Evolutionary conservation across 2,329 filamentous ascomycete genomes (phyloP).

Genomic region (Pseudomassariella vexata): DNA sequence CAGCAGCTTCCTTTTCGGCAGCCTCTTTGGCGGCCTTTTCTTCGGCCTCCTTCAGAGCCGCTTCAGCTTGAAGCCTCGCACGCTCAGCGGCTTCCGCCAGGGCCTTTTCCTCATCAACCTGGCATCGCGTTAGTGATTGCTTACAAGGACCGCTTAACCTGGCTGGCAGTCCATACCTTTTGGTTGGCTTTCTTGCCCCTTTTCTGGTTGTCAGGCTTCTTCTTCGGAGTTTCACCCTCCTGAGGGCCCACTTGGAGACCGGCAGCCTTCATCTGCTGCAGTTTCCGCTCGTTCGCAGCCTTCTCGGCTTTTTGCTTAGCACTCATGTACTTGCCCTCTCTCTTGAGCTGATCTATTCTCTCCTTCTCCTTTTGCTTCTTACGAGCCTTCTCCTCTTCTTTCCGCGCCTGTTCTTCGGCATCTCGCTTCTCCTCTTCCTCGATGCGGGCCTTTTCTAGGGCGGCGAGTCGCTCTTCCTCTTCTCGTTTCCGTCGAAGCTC

Average conservation of each 20-base stretch:
- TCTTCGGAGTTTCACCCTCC: slow-evolving; percentile 59
- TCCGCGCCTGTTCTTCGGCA: slow-evolving; percentile 63
- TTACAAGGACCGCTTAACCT: neutral
- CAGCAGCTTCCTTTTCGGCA: slow-evolving; percentile 50
- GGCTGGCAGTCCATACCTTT: slow-evolving; percentile 46
- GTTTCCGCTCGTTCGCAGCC: slow-evolving; percentile 68
- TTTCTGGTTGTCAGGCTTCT: slow-evolving; percentile 74
- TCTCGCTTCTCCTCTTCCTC: slow-evolving; percentile 60
- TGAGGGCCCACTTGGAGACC: slow-evolving; percentile 66
- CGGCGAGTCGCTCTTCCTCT: slow-evolving; percentile 50
- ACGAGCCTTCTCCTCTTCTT: slow-evolving; percentile 65
- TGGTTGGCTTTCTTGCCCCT: slow-evolving; percentile 55
- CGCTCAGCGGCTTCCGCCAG: slow-evolving; percentile 75
- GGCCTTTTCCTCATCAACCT: slow-evolving; percentile 72
- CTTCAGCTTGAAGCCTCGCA: slow-evolving; percentile 62
- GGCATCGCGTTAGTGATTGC: slow-evolving; percentile 11
- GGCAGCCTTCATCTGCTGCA: slow-evolving; percentile 80
- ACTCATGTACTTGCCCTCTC: slow-evolving; percentile 79
- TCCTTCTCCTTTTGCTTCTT: slow-evolving; percentile 88
- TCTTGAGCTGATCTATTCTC: slow-evolving; percentile 80
- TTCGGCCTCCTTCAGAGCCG: slow-evolving; percentile 55
- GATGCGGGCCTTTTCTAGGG: slow-evolving; percentile 59
- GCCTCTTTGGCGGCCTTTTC: slow-evolving; percentile 53
- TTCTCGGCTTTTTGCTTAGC: slow-evolving; percentile 83
- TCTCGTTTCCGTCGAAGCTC: slow-evolving; percentile 62